Evolutionary conservation across 495 filamentous ascomycete genomes (phyloP).

Genomic region (Antarctomyces pellizariae): DNA sequence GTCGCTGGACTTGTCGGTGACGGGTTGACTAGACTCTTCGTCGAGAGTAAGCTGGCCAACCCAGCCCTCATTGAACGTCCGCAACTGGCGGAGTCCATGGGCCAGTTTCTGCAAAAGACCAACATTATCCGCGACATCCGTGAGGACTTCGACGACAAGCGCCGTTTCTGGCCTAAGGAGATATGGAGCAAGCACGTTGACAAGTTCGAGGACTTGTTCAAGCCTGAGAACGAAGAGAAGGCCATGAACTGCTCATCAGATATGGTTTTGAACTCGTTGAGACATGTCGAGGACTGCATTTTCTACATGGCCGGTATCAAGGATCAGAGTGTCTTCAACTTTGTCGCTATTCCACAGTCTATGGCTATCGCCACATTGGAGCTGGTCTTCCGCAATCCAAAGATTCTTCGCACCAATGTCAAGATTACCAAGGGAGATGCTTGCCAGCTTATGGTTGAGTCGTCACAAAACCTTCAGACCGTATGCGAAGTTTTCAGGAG

Average conservation of each 20-base stretch:
- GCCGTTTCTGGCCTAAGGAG: conserved; percentile 83
- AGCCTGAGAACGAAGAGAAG: conserved; percentile 50
- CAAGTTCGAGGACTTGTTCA: conserved; percentile 74
- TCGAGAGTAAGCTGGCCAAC: conserved; percentile 73
- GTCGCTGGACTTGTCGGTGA: conserved; percentile 94
- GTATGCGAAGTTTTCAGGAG: conserved; percentile 58
- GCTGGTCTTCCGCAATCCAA: conserved; percentile 77
- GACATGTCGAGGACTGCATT: conserved; percentile 76
- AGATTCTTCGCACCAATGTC: conserved; percentile 67
- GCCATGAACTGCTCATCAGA: conserved; percentile 81
- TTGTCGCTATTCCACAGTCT: conserved; percentile 88
- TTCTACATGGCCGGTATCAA: conserved; percentile 93
- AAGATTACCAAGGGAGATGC: conserved; percentile 95
- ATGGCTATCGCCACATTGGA: conserved; percentile 96
- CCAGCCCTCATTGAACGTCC: conserved; percentile 54
- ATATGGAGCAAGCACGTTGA: conserved; percentile 90
- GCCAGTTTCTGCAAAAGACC: conserved; percentile 88
- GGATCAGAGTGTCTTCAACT: conserved; percentile 99
- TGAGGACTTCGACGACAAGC: conserved; percentile 69
- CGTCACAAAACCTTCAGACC: conserved; percentile 63
- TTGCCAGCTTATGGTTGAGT: conserved; percentile 75
- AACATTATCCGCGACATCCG: conserved; percentile 94
- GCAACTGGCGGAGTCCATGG: conserved; percentile 81
- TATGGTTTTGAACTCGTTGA: conserved; percentile 76
- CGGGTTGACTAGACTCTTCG: conserved; percentile 75